A percentile compares a stretch with the other conserved stretches of the same genome.
These are phyloP conservation scores for Sapria himalayana DNA, from an alignment of 345 rosid species.

Conservation along the genomic window DNA sequence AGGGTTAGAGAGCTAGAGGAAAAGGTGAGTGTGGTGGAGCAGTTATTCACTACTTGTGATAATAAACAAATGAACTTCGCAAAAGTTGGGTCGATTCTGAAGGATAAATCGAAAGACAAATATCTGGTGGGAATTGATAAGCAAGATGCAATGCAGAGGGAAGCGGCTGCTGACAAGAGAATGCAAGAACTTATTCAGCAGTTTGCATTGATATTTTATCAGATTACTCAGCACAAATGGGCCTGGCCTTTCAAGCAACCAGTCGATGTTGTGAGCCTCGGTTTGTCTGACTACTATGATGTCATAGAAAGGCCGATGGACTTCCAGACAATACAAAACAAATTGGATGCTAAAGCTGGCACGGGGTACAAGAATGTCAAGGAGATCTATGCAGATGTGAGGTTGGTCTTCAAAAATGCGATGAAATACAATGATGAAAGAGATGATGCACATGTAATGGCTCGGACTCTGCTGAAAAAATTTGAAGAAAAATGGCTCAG, in stretches of 20 bases:
- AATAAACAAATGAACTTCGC: slow-evolving; percentile 18
- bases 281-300: slow-evolving; percentile 71
- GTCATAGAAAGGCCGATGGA: slow-evolving; percentile 96
- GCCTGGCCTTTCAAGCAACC: slow-evolving; percentile 87
- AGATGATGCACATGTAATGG: slow-evolving; percentile 62
- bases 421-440: slow-evolving; percentile 71
- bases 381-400: slow-evolving; percentile 66
- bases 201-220: slow-evolving; percentile 39
- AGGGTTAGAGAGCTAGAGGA: slow-evolving; percentile 64
- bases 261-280: slow-evolving; percentile 74
- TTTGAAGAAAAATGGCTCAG: slow-evolving; percentile 85
- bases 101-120: slow-evolving; percentile 39
- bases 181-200: slow-evolving; percentile 89
- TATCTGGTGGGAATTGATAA: slow-evolving; percentile 38
- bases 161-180: slow-evolving; percentile 69
- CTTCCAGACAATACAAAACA: slow-evolving; percentile 59
- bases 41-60: slow-evolving; percentile 26
- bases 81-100: slow-evolving; percentile 24
- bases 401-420: slow-evolving; percentile 76
- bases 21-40: slow-evolving; percentile 44
- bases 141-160: slow-evolving; percentile 42
- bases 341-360: slow-evolving; percentile 75
- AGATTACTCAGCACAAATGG: slow-evolving; percentile 78
- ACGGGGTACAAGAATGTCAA: slow-evolving; percentile 51
- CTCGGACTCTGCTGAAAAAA: slow-evolving; percentile 51